phyloP scores from a whole-genome alignment of 176 grass and related monocot genomes.

The Cenchrus fungigraminus region DNA sequence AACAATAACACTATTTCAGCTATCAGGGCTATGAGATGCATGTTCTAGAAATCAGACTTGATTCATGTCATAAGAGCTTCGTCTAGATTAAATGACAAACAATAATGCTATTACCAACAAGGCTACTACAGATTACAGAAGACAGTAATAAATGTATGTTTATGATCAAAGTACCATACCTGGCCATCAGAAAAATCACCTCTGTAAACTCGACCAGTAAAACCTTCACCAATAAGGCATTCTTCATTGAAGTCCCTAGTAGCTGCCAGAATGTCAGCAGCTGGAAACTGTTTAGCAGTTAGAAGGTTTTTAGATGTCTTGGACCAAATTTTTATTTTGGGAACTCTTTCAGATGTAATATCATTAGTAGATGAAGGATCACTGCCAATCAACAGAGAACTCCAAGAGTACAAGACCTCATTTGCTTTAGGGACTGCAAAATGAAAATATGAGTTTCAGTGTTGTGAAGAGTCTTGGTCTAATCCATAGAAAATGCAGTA shows the following conservation, averaged over 20 bases:
- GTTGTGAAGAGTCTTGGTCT: conserved; percentile 36
- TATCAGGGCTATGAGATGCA: conserved; percentile 10
- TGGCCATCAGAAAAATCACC: conserved; percentile 87
- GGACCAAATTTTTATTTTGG: conserved; percentile 62
- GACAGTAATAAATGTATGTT: not conserved
- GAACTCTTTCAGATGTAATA: conserved; percentile 55
- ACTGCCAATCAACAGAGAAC: conserved; percentile 46
- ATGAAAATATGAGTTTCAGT: conserved; percentile 35
- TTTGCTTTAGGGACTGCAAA: conserved; percentile 56
- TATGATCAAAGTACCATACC: conserved; percentile 50
- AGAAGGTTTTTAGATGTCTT: conserved; percentile 72
- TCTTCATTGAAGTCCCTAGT: conserved; percentile 86
- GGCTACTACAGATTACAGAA: not conserved
- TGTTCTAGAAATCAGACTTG: conserved; percentile 24
- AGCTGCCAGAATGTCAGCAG: conserved; percentile 68
- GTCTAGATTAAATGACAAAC: conserved; percentile 29
- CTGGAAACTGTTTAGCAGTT: conserved; percentile 70
- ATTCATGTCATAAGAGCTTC: conserved; percentile 29
- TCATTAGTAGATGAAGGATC: conserved; percentile 44
- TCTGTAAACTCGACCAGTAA: conserved; percentile 86
- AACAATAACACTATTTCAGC: conserved; percentile 29
- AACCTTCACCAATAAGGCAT: conserved; percentile 82
- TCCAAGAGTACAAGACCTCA: conserved; percentile 50
- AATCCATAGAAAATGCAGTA: conserved; percentile 11
- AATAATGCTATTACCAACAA: conserved; percentile 24